Conservation (phyloP, 495 filamentous ascomycete genomes). For the Parathielavia appendiculata region DNA sequence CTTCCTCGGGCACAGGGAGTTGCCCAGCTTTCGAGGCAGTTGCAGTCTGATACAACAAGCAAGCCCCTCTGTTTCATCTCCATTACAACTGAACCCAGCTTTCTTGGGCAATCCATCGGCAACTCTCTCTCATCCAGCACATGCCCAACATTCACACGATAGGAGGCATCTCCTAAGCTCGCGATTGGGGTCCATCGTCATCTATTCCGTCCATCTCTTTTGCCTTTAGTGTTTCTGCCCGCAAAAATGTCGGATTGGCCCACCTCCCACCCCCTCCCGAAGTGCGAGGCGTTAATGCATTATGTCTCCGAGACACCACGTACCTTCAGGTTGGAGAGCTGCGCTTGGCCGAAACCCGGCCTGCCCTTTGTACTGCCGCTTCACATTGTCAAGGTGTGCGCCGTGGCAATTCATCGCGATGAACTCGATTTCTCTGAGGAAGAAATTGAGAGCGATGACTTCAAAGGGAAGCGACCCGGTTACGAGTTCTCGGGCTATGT, state of each 20-base stretch:
- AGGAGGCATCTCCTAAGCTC: too few relatives aligned
- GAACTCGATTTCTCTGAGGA: conserved; percentile 38
- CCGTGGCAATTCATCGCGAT: conserved; percentile 49
- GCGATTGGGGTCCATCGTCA: background rate
- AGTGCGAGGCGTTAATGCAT: background rate
- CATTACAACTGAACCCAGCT: background rate
- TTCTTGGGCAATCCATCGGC: too few relatives aligned
- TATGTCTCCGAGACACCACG: background rate
- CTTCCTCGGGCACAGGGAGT: background rate
- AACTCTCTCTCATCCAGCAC: too few relatives aligned
- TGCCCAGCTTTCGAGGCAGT: background rate
- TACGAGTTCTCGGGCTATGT: conserved; percentile 53
- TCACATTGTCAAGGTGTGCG: conserved; percentile 51
- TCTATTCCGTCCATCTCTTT: background rate
- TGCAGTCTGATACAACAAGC: background rate
- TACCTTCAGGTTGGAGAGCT: background rate
- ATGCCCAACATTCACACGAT: too few relatives aligned
- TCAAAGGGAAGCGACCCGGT: conserved; percentile 36
- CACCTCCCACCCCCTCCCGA: background rate
- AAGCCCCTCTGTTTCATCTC: background rate
- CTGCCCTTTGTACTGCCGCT: background rate
- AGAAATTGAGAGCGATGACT: background rate
- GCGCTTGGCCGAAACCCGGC: background rate
- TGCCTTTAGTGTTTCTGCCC: background rate
- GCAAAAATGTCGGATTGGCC: conserved; percentile 7